Evolutionary conservation across 352 stramenopile species (phyloP), one percentile per base, ranked within the genome.

Genomic region (Phytophthora tubulina): DNA sequence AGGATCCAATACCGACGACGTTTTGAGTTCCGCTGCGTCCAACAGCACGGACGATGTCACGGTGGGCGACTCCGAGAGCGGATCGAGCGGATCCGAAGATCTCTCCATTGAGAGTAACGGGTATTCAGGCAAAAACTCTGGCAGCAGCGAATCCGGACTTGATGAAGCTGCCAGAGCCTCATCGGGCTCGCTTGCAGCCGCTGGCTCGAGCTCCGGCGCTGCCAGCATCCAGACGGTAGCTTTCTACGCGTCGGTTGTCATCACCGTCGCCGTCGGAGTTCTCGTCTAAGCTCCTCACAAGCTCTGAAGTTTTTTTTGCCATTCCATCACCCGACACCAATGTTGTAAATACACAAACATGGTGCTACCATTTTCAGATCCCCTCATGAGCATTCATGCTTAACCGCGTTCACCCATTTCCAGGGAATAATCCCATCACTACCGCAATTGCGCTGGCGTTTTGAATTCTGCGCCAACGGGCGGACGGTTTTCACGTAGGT

Each of bases 341-440:
- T 67, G 46, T 66, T 39, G 35, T 39, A 50, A 39, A 63, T 69
- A 60, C 50, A 71, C 36, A 69, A 36, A 50, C 59, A 72, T 72
- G 21, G 39, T 72, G 38, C 17, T 61, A 15, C 39, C 32, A 51
- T 54, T 42, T 48, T 31, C 31, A 56, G 21, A 27, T 39, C 41
- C 48, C 41, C 42, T 60, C 49, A 36, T 36, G 46, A 48, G 21
- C 21, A 27, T 27, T 27, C 21, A 27, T 27, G 21, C 21, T 27
- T 27, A 27, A 27, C 21, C 21, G 21, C 21, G 1, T 27, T 27
- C 21, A 27, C 21, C 21, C 21, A 27, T 27, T 27, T 27, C 21
- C 21, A 27, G 21, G 21, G 21, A 27, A 27, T 27, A 27, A 27
- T 27, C 21, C 21, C 21, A 27, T 27, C 21, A 27, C 21, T 27